Conservation (phyloP, 23 red algal species). For the Cyanidium caldarium region DNA sequence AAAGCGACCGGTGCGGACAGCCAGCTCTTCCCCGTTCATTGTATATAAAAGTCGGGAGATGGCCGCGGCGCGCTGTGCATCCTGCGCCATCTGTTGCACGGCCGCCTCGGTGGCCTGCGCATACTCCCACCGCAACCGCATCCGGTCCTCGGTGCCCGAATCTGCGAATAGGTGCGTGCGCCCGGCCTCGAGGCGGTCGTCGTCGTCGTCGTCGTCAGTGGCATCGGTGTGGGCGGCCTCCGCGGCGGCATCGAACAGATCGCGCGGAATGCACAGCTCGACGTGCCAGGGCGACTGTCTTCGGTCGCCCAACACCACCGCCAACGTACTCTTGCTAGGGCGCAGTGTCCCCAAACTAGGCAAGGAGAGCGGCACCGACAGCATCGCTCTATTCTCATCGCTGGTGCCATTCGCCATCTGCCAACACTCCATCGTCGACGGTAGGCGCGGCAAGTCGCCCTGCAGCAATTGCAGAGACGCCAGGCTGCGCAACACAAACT, state of each 20-base stretch:
- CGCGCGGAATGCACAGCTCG: not conserved
- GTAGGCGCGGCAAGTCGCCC: not conserved
- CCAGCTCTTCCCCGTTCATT: not conserved
- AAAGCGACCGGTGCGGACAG: not conserved
- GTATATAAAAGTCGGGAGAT: not conserved
- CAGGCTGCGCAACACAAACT: too few species aligned
- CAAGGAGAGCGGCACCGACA: not conserved
- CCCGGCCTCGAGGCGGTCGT: not conserved
- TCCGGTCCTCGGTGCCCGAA: not conserved
- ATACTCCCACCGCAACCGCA: not conserved
- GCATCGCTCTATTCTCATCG: not conserved
- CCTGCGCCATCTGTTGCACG: not conserved
- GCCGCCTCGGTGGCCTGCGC: not conserved
- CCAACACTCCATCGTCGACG: not conserved
- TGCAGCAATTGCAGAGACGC: not conserved
- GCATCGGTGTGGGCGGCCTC: not conserved
- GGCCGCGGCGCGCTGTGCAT: not conserved
- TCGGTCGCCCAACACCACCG: not conserved
- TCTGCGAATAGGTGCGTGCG: not conserved
- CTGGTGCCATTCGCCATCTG: not conserved
- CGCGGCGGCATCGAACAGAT: not conserved
- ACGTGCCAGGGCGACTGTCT: not conserved
- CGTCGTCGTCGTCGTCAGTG: not conserved
- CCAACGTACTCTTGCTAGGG: not conserved
- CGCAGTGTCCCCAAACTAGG: not conserved